These are phyloP conservation scores for Puccinellia tenuiflora DNA, from an alignment of 176 grass and related monocot species.

Conservation along the genomic window DNA sequence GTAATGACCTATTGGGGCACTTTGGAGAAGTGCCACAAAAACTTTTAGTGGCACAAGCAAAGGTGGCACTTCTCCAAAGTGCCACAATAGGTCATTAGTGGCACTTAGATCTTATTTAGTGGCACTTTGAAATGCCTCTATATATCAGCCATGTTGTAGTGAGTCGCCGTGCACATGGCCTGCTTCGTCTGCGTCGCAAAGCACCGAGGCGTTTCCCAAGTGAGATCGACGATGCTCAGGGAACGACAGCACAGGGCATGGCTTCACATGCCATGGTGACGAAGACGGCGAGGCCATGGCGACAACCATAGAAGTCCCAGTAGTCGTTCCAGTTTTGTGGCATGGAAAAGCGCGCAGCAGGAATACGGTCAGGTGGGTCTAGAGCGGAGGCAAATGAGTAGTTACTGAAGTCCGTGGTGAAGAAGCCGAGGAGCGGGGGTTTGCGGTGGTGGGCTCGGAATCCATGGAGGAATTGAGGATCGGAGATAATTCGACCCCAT, in stretches of 20 bases:
- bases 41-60: no score
- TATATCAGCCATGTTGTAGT: no score
- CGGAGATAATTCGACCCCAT: neutral
- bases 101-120: no score
- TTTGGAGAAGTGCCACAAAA: no score
- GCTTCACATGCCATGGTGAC: neutral
- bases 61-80: no score
- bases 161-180: neutral
- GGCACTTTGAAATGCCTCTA: no score
- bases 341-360: neutral
- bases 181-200: neutral
- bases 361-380: neutral
- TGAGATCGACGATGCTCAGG: neutral
- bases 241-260: no score
- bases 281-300: neutral
- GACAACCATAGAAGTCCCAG: neutral
- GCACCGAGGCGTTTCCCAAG: neutral
- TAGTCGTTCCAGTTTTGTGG: neutral
- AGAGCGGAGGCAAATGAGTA: neutral
- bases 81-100: no score
- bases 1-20: no score
- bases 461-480: neutral
- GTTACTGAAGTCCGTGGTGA: neutral
- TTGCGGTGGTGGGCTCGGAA: neutral
- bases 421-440: neutral